phyloP scores from a whole-genome alignment of 2,329 filamentous ascomycete genomes.

The Lasiodiplodia gonubiensis region DNA sequence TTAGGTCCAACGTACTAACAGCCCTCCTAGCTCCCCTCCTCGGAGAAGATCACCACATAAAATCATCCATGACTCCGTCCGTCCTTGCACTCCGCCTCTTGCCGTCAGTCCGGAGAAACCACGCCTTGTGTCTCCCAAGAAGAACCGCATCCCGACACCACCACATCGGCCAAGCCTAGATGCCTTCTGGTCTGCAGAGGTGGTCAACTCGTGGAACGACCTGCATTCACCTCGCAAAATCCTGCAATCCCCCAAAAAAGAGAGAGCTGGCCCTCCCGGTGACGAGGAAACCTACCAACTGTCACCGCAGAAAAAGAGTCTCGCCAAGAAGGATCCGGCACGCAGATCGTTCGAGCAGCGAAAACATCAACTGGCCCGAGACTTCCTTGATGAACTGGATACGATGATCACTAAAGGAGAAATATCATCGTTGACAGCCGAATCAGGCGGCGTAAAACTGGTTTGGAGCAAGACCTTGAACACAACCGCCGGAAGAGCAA shows the following conservation, averaged over 20 bases:
- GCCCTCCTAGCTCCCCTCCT: slow-evolving; percentile 12
- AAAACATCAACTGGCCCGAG: slow-evolving; percentile 67
- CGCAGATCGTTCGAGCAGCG: slow-evolving; percentile 64
- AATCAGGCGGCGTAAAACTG: slow-evolving; percentile 73
- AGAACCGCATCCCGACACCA: slow-evolving; percentile 40
- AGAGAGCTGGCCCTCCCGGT: background rate
- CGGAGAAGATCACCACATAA: slow-evolving; percentile 37
- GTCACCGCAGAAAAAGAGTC: slow-evolving; percentile 38
- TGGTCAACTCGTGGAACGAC: slow-evolving; percentile 46
- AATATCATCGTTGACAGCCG: slow-evolving; percentile 62
- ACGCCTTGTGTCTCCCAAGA: slow-evolving; percentile 46
- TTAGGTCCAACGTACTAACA: background rate
- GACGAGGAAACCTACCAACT: slow-evolving; percentile 27
- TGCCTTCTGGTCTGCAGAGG: slow-evolving; percentile 46
- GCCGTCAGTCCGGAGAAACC: slow-evolving; percentile 35
- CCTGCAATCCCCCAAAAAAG: slow-evolving; percentile 42
- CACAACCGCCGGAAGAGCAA: slow-evolving; percentile 72
- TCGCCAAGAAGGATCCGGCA: slow-evolving; percentile 37
- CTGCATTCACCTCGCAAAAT: slow-evolving; percentile 44
- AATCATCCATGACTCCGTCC: slow-evolving; percentile 36
- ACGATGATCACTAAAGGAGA: slow-evolving; percentile 64
- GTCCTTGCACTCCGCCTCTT: slow-evolving; percentile 40
- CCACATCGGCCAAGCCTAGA: slow-evolving; percentile 44
- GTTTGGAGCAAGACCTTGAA: slow-evolving; percentile 80
- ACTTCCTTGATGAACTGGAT: slow-evolving; percentile 75